Percentiles rank a stretch among this genome's conserved stretches.
Conservation (phyloP, 1,139 yeast species). For the Debaryomycetaceae sp. region DNA sequence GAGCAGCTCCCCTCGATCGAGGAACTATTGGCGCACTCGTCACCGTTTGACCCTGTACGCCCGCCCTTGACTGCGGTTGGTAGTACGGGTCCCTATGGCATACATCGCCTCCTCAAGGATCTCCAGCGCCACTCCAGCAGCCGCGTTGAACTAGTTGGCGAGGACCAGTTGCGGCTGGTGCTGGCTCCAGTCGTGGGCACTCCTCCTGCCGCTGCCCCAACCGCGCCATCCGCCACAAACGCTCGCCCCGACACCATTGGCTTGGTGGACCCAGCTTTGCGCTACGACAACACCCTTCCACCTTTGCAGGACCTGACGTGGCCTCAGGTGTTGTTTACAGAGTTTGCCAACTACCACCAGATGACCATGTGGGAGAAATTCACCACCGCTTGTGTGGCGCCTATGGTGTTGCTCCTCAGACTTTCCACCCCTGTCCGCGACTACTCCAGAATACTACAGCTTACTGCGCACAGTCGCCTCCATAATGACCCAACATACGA, state of each 20-base stretch:
- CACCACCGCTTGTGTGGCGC: conserved; percentile 31
- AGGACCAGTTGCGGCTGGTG: conserved; percentile 3
- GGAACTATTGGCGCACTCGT: conserved; percentile 5
- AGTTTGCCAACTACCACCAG: conserved; percentile 11
- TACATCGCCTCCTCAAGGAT: conserved; percentile 30
- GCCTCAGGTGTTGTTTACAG: conserved; percentile 23
- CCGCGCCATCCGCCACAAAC: not conserved
- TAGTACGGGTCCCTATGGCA: conserved; percentile 29
- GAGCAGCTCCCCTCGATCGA: conserved; percentile 32
- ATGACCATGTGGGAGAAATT: conserved; percentile 13
- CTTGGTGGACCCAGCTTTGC: conserved; percentile 1
- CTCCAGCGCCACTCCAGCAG: conserved; percentile 24
- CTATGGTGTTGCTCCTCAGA: conserved; percentile 40
- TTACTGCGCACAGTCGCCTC: too few species aligned
- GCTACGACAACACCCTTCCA: conserved; percentile 5
- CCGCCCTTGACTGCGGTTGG: too few species aligned
- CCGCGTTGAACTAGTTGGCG: not conserved
- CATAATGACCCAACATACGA: too few species aligned
- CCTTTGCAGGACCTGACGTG: not conserved
- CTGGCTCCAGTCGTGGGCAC: conserved; percentile 3
- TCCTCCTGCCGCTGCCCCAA: not conserved
- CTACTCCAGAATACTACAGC: too few species aligned
- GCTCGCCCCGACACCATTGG: not conserved
- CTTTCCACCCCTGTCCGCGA: conserved; percentile 47
- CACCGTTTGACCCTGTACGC: conserved; percentile 43